phyloP scores from a whole-genome alignment of 1,284 basidiomycete species.

The Polyporus tsugae region DNA sequence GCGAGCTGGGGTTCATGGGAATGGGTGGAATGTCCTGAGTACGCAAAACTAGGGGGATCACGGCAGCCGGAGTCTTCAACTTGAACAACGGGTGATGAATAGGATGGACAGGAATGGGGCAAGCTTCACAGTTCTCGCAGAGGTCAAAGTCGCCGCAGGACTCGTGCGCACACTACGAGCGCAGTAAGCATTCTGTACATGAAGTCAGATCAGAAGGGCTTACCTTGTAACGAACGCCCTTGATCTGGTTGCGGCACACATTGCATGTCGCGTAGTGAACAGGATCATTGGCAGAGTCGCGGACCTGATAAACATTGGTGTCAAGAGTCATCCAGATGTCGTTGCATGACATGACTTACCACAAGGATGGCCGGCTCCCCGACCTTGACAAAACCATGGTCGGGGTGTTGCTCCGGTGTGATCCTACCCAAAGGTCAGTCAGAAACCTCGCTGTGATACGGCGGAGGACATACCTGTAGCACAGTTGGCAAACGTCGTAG shows the following conservation, averaged over 20 bases:
- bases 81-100: constrained; percentile 82
- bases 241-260: constrained; percentile 62
- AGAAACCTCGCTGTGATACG: neutral
- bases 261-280: constrained; percentile 42
- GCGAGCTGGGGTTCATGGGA: constrained; percentile 7
- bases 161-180: constrained; percentile 80
- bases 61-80: constrained; percentile 62
- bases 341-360: constrained; percentile 45
- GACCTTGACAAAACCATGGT: constrained; percentile 80
- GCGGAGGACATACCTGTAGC: constrained; percentile 62
- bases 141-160: constrained; percentile 87
- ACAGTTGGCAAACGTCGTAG: constrained; percentile 77
- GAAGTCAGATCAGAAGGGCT: constrained; percentile 9
- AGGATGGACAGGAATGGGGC: constrained; percentile 82
- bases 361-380: constrained; percentile 64
- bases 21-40: neutral
- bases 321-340: neutral
- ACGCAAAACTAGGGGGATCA: constrained; percentile 51
- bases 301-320: constrained; percentile 23
- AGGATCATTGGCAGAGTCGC: constrained; percentile 27
- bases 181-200: constrained; percentile 15
- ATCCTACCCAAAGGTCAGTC: constrained; percentile 52
- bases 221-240: constrained; percentile 78
- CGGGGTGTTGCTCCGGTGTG: constrained; percentile 76
- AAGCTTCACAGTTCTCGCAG: constrained; percentile 83